Evolutionary conservation across 192 early-diverging fungal genomes (phyloP).

Genomic region (Coemansia sp.): DNA sequence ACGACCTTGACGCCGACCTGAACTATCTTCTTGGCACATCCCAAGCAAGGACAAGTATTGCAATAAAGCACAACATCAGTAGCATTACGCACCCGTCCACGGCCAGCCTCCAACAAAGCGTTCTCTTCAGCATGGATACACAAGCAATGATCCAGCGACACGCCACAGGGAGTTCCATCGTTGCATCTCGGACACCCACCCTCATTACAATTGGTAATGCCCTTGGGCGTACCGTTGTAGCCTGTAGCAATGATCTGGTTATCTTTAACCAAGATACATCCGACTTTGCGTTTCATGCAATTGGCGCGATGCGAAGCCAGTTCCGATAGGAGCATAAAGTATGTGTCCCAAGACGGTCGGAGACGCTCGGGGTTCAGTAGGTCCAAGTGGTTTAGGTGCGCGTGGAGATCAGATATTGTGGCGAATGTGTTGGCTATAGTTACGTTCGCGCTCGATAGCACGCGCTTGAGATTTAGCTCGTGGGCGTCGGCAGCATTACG

Average conservation of each 20-base stretch:
- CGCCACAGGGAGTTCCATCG: conserved; percentile 74
- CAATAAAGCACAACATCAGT: conserved; percentile 79
- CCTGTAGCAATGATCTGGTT: conserved; percentile 91
- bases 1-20: conserved; percentile 92
- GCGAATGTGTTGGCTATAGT: conserved; percentile 64
- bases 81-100: conserved; percentile 77
- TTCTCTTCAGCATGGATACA: conserved; percentile 99
- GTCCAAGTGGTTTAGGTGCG: conserved; percentile 56
- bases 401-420: conserved; percentile 38
- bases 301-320: conserved; percentile 89
- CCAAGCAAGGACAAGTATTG: conserved; percentile 88
- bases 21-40: conserved; percentile 96
- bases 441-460: conserved; percentile 59
- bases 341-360: conserved; percentile 94
- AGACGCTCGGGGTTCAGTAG: conserved; percentile 74
- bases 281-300: conserved; percentile 99
- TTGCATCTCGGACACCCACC: conserved; percentile 96
- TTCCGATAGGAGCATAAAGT: conserved; percentile 95
- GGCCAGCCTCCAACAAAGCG: conserved; percentile 93
- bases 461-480: conserved; percentile 34
- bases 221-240: conserved; percentile 98
- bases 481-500: conserved; percentile 14
- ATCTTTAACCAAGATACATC: conserved; percentile 89
- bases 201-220: conserved; percentile 90
- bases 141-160: conserved; percentile 81